A percentile compares a stretch with the other conserved stretches of the same genome.
Evolutionary conservation across 2,329 filamentous ascomycete species (phyloP).

Genomic region (Colletotrichum endophyticum): DNA sequence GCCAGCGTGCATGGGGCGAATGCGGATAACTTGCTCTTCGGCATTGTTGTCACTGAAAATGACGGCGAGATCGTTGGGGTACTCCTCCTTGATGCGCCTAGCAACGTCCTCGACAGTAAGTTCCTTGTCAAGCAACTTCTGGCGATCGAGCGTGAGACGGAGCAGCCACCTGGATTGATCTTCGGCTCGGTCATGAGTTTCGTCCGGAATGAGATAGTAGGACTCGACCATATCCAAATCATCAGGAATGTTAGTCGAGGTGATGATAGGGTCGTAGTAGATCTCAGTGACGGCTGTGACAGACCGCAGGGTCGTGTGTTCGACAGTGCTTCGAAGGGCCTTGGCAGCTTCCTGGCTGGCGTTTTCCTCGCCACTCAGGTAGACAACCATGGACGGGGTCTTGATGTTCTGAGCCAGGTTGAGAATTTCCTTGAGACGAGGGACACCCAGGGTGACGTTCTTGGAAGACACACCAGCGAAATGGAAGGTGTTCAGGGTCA

Average conservation of each 20-base stretch:
- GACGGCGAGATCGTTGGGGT: constrained; percentile 82
- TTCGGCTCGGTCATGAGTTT: constrained; percentile 64
- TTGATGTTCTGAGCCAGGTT: constrained; percentile 99
- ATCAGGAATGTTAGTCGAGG: constrained; percentile 82
- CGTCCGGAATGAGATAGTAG: constrained; percentile 93
- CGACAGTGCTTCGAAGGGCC: constrained; percentile 83
- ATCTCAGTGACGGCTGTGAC: constrained; percentile 94
- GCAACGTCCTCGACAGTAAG: constrained; percentile 92
- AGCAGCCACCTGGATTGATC: constrained; percentile 94
- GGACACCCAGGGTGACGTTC: constrained; percentile 99
- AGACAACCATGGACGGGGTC: constrained; percentile 96
- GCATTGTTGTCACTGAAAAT: constrained; percentile 99
- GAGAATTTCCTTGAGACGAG: constrained; percentile 98
- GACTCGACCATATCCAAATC: constrained; percentile 96
- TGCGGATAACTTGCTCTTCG: constrained; percentile 91
- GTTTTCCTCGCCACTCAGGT: constrained; percentile 65
- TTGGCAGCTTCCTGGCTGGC: constrained; percentile 82
- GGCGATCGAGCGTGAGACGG: constrained; percentile 89
- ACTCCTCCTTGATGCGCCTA: constrained; percentile 85
- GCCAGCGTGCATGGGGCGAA: constrained; percentile 76
- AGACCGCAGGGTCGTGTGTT: constrained; percentile 91
- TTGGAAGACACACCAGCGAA: constrained; percentile 99
- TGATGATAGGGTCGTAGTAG: constrained; percentile 94
- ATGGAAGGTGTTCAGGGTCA: constrained; percentile 99
- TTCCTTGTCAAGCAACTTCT: constrained; percentile 94